Evolutionary conservation across 805 yeast genomes (phyloP), one percentile per base, ranked within the genome.

Genomic region (Wickerhamomyces sydowiorum): DNA sequence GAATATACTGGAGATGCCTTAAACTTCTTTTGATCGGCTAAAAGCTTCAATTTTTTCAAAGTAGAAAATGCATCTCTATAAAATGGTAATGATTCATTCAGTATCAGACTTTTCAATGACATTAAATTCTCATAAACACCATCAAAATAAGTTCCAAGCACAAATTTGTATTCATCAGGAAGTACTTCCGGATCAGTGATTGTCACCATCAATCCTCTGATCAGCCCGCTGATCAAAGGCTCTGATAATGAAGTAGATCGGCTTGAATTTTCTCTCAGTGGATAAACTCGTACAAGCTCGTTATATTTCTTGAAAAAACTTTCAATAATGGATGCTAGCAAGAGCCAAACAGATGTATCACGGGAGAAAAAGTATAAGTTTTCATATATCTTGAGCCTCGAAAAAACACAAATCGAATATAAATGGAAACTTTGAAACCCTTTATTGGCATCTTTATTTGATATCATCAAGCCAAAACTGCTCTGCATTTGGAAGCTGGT

Each of bases 271-370:
- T 48, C 51, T n/a, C 40, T 44, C 3, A 44, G 41, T 3, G 50
- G 51, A 34, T 47, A 50, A 13, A 47, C 19, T 20, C 36, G 41
- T 13, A 47, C 38, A 14, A 52, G 32, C 18, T 49, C 47, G 20
- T 39, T 44, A 37, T 53, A 52, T 23, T 44, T 42, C 23, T 47
- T 50, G 20, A 53, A 28, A 36, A 50, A 53, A 23, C 50, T 45
- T 24, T 52, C 53, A 2, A 49, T 40, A 7, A 52, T 52, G 10
- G 57, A 53, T n/a, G 49, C 35, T 48, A 52, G 43, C 12, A 53
- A 23, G 14, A 50, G 48, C 56, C 54, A 50, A 6, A 47, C 42
- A 1, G 51, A 49, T n/a, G 42, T 42, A 21, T 41, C 46, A 5
- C 44, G 42, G 3, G 43, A 38, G 18, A 25, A 35, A 40, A 47